These are phyloP conservation scores for Edaphochlamys debaryana DNA, from an alignment of 139 green algal genomes.

Conservation along the genomic window DNA sequence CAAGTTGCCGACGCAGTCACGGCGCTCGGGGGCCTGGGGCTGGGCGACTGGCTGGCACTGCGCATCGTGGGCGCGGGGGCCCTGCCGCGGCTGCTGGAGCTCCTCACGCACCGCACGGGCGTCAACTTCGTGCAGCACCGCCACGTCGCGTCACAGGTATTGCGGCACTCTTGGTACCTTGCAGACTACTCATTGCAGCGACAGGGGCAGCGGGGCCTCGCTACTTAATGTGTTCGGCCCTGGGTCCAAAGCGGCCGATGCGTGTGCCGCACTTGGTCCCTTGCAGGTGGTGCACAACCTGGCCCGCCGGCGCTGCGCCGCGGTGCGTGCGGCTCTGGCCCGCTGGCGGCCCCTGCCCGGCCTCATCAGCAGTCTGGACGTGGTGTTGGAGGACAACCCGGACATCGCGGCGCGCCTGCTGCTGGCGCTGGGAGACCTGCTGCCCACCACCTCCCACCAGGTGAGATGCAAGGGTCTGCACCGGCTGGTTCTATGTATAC, in stretches of 20 bases:
- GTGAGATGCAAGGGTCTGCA: no score
- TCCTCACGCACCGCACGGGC: constrained; percentile 27
- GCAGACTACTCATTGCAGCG: no score
- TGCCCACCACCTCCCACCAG: constrained; percentile 15
- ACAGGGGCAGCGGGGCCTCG: no score
- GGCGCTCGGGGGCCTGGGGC: constrained; percentile 14
- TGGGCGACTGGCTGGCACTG: constrained; percentile 41
- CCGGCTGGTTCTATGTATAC: no score
- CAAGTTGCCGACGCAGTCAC: background rate
- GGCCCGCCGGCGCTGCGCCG: constrained; percentile 23
- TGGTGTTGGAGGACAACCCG: constrained; percentile 32
- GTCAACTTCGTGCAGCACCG: constrained; percentile 15
- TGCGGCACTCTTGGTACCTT: no score
- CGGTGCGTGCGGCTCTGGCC: constrained; percentile 16
- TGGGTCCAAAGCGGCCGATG: no score
- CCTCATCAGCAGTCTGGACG: constrained; percentile 16
- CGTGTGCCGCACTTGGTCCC: background rate
- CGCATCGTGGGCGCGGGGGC: constrained; percentile 21
- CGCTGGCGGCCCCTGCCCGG: constrained; percentile 35
- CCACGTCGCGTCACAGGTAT: constrained; percentile 24
- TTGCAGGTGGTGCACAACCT: constrained; percentile 40
- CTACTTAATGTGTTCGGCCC: no score
- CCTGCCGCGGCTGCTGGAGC: constrained; percentile 34
- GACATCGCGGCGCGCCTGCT: constrained; percentile 35
- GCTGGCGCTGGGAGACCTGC: constrained; percentile 10